Evolutionary conservation across 345 rosid species (phyloP).

Genomic region (Lenwebbia sp.): DNA sequence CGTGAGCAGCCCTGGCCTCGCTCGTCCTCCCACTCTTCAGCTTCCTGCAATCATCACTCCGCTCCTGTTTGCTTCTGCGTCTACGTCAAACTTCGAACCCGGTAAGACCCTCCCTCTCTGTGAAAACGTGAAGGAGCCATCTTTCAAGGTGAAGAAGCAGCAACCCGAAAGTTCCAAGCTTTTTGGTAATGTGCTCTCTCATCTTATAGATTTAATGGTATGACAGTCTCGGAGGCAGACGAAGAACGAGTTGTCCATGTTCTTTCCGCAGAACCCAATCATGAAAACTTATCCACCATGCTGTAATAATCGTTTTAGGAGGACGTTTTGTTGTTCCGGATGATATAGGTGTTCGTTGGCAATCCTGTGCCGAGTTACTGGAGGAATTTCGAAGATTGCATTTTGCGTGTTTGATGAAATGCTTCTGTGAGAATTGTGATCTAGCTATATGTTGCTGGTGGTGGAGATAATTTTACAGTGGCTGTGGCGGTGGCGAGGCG

Average conservation of each 20-base stretch:
- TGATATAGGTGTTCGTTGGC: background rate
- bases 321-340: background rate
- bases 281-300: background rate
- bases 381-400: background rate
- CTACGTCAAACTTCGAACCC: background rate
- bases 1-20: background rate
- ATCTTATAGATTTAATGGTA: background rate
- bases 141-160: background rate
- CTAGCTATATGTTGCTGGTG: background rate
- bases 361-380: background rate
- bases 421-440: background rate
- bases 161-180: background rate
- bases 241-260: background rate
- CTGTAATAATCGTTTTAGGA: background rate
- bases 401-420: background rate
- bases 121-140: background rate
- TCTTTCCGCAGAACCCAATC: background rate
- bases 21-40: background rate
- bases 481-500: background rate
- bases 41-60: background rate
- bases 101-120: background rate
- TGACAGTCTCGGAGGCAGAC: background rate
- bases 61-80: background rate
- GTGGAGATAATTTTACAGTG: background rate
- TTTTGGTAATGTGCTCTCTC: background rate